phyloP scores from a whole-genome alignment of 108 stramenopile species.

The Fistulifera pelliculosa region DNA sequence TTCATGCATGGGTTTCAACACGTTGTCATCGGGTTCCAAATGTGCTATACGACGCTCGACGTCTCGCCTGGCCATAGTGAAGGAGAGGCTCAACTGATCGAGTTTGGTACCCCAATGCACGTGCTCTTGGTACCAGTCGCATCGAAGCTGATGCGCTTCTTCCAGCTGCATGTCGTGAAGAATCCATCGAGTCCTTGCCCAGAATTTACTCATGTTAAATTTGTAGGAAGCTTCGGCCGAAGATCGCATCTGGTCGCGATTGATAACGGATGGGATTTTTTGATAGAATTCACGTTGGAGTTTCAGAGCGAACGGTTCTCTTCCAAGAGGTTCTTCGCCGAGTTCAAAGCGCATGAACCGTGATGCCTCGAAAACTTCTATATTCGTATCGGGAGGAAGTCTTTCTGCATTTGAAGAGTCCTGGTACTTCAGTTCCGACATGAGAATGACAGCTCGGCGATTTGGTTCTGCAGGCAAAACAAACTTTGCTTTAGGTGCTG shows the following conservation, averaged over 20 bases:
- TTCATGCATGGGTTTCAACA: slow-evolving; percentile 18
- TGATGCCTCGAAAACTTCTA: slow-evolving; percentile 38
- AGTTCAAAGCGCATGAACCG: slow-evolving; percentile 56
- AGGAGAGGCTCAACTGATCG: slow-evolving; percentile 70
- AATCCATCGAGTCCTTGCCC: slow-evolving; percentile 67
- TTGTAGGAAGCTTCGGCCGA: slow-evolving; percentile 33
- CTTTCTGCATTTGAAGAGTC: not conserved
- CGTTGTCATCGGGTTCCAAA: slow-evolving; percentile 33
- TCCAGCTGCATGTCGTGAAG: slow-evolving; percentile 57
- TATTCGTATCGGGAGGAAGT: slow-evolving; percentile 14
- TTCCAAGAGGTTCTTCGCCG: slow-evolving; percentile 20
- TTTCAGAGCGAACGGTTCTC: slow-evolving; percentile 27
- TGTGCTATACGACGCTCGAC: slow-evolving; percentile 45
- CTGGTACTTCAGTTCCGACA: slow-evolving; percentile 19
- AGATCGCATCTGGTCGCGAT: slow-evolving; percentile 45
- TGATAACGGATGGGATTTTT: slow-evolving; percentile 41
- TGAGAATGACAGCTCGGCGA: slow-evolving; percentile 46
- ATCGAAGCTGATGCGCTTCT: slow-evolving; percentile 60
- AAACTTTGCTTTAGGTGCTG: slow-evolving; percentile 30
- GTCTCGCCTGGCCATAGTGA: slow-evolving; percentile 62
- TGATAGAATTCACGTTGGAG: slow-evolving; percentile 65
- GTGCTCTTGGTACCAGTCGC: slow-evolving; percentile 79
- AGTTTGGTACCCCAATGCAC: slow-evolving; percentile 49
- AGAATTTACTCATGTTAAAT: slow-evolving; percentile 45
- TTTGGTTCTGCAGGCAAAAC: slow-evolving; percentile 51